Evolutionary conservation across 495 filamentous ascomycete genomes (phyloP), one percentile per base, ranked within the genome.

Genomic region (Neurospora sp.): DNA sequence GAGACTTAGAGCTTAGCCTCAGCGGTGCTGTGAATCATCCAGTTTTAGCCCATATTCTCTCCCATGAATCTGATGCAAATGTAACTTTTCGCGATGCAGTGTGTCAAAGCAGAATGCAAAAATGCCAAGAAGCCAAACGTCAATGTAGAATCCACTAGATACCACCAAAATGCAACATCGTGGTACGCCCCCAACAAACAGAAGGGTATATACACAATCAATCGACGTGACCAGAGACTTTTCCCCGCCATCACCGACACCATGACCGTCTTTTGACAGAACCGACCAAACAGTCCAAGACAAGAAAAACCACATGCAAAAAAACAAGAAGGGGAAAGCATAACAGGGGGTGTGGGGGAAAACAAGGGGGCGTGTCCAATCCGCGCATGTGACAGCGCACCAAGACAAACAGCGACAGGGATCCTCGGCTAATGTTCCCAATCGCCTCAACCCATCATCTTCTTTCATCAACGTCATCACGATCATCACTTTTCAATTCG

Each of bases 151-250:
- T 35, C 54, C 54, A 62, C 54, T 62, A 62, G 54, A 62, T 62
- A 62, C 54, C 54, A 62, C 27, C 54, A 16, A 27, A 62, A 62
- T 66, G 27, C 54, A 35, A 16, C 54, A 35, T 16, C 7, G 54
- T 5, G 54, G 27, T 62, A 62, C 54, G 54, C 54, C 54, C 23
- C 54, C 14, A 66, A 35, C 54, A 62, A 66, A 62, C 16, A 9
- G 54, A 62, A 66, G 54, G 54, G 54, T 66, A 66, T 66, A 66
- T 66, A 66, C 54, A 66, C 54, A 66, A 66, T 66, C 54, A 66
- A 66, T 66, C 54, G 27, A 14, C 27, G 27, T 66, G 54, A 66
- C 12, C 54, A 66, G 54, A 37, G 54, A 35, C 54, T 35, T 35
- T 66, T 66, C 54, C 27, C 54, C 54, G 54, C 54, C 54, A 66